Evolutionary conservation across 805 yeast genomes (phyloP), one percentile per base, ranked within the genome.

Genomic region (Debaryomyces maramus): DNA sequence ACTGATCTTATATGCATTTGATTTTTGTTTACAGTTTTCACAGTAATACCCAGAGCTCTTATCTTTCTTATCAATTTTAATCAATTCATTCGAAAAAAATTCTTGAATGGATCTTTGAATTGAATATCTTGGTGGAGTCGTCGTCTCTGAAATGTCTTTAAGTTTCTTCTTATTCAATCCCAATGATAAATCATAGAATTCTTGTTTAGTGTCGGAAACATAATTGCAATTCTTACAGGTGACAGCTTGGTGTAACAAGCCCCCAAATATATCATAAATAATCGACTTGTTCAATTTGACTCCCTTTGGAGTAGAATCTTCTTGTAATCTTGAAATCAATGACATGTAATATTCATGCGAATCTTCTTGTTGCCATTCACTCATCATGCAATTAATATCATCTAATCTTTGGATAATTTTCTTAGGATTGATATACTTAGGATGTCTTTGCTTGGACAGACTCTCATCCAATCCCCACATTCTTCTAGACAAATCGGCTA

Each of bases 281-380:
- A 91, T 81, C 40, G 95, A 84, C 48, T 83, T 75, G 48, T 85
- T 85, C 54, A 90, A 69, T 57, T 90, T 90, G 34, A 70, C 75
- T n/a, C 96, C 97, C 56, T 78, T 83, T 26, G 98, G 98, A 1
- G 93, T 88, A 9, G 88, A 77, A 58, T 90, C 97, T 57, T 90
- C 97, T 63, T 90, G 98, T 38, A 90, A 65, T 38, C 97, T 68
- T 6, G 91, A 80, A 74, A 90, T 75, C 45, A 90, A 69, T 9
- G 96, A 87, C 97, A 90, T 90, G 60, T 85, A 88, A 65, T 90
- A 93, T 64, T 93, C 99, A 63, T 93, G 99, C 0, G 96, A 85
- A 63, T 93, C 99, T 63, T 93, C 98, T 61, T 93, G 99, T 63
- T 88, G 90, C 96, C 96, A 90, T 60, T 83, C 93, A 32, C 89